Percentiles rank a stretch among this genome's conserved stretches.
Evolutionary conservation across 257 asterid species (phyloP).

Genomic region (Perilla frutescens): DNA sequence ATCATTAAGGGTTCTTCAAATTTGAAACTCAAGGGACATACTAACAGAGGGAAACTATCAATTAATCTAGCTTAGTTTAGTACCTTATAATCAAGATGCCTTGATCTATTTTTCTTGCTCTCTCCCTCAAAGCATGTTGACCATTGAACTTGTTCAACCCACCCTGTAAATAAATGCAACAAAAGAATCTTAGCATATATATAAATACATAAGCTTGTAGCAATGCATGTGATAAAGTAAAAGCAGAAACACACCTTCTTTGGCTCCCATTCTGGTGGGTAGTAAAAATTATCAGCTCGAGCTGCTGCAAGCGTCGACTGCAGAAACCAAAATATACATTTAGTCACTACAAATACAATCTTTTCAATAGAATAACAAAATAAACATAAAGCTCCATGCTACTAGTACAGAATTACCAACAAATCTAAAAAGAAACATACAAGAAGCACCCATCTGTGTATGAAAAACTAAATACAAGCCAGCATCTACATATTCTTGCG

Average conservation of each 20-base stretch:
- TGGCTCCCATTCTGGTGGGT: constrained; percentile 99
- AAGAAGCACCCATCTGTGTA: constrained; percentile 1
- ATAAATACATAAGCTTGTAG: not conserved
- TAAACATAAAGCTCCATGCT: constrained; percentile 11
- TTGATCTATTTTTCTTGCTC: constrained; percentile 94
- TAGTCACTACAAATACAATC: constrained; percentile 22
- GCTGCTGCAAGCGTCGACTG: constrained; percentile 99
- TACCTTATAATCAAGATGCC: constrained; percentile 98
- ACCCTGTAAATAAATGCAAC: constrained; percentile 60
- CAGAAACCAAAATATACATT: constrained; percentile 48
- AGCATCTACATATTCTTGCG: not conserved
- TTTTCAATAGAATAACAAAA: not conserved
- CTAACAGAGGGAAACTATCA: not conserved
- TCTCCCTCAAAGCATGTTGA: constrained; percentile 94
- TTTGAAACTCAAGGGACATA: constrained; percentile 1
- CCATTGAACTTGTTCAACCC: constrained; percentile 93
- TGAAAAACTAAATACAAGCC: not conserved
- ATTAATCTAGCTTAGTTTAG: not conserved
- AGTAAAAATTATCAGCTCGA: constrained; percentile 96
- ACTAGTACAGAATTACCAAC: constrained; percentile 4
- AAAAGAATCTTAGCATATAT: constrained; percentile 25
- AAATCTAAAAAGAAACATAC: not conserved
- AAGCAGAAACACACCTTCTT: constrained; percentile 64
- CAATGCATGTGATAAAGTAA: not conserved
- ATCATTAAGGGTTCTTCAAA: constrained; percentile 3